Conservation (phyloP, 257 asterid species). For the Solanum gracilifrons region DNA sequence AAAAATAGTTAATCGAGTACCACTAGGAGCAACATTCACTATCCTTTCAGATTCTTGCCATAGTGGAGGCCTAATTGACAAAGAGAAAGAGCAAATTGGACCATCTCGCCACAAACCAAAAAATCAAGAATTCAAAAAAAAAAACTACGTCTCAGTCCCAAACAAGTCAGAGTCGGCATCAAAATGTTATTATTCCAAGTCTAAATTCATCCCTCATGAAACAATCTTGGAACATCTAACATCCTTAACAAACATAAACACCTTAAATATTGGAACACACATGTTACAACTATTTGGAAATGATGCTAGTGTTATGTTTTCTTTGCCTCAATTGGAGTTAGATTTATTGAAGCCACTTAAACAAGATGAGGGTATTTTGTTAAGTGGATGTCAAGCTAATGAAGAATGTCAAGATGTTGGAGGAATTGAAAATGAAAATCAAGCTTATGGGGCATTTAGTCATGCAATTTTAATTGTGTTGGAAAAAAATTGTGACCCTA, state of each 20-base stretch:
- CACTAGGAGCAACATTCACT: slow-evolving; percentile 64
- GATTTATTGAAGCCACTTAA: slow-evolving; percentile 26
- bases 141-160: not conserved
- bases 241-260: slow-evolving; percentile 44
- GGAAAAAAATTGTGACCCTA: slow-evolving; percentile 35
- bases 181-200: slow-evolving; percentile 5
- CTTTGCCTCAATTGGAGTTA: slow-evolving; percentile 11
- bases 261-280: slow-evolving; percentile 41
- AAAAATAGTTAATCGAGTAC: slow-evolving; percentile 58
- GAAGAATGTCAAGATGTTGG: slow-evolving; percentile 64
- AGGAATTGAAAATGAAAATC: slow-evolving; percentile 13
- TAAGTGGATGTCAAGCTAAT: slow-evolving; percentile 70
- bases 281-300: slow-evolving; percentile 49
- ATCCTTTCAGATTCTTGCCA: slow-evolving; percentile 86
- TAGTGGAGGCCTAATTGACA: slow-evolving; percentile 88
- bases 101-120: slow-evolving; percentile 16
- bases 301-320: slow-evolving; percentile 56
- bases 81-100: slow-evolving; percentile 80
- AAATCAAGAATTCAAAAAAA: not conserved
- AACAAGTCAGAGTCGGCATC: not conserved
- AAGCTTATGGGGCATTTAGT: slow-evolving; percentile 69
- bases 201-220: slow-evolving; percentile 40
- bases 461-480: slow-evolving; percentile 46
- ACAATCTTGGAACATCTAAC: slow-evolving; percentile 34
- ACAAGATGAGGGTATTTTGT: slow-evolving; percentile 64